Percentiles rank a stretch among this genome's conserved stretches.
Conservation (phyloP, 345 rosid genomes). For the Moringa oleifera region DNA sequence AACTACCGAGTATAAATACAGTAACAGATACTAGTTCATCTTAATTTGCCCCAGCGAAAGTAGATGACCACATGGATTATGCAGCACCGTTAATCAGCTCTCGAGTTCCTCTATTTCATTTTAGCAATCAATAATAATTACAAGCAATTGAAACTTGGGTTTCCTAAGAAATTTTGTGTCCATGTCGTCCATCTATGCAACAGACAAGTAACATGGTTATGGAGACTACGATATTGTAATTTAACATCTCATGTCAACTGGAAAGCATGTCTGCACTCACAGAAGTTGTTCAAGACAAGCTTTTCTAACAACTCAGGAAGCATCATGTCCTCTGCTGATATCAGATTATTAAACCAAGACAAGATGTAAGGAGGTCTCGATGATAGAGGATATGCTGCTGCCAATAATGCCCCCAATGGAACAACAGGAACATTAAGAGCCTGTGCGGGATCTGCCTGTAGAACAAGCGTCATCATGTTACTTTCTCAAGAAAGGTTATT, state of each 20-base stretch:
- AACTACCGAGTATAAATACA: too few relatives aligned
- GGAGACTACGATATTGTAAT: not conserved
- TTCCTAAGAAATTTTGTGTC: too few relatives aligned
- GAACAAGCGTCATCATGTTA: constrained; percentile 19
- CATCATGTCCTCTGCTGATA: constrained; percentile 97
- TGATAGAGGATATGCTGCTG: constrained; percentile 90
- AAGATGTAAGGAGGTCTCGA: constrained; percentile 72
- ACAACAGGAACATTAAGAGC: constrained; percentile 91
- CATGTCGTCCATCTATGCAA: not conserved
- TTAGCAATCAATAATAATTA: too few relatives aligned
- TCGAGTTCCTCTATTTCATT: too few relatives aligned
- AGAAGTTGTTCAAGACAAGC: constrained; percentile 86
- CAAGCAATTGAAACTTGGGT: too few relatives aligned
- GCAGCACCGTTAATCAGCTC: too few relatives aligned
- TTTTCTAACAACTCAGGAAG: constrained; percentile 85
- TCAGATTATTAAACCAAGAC: constrained; percentile 78
- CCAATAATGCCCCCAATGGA: constrained; percentile 76
- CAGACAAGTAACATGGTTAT: not conserved
- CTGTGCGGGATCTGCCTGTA: constrained; percentile 96
- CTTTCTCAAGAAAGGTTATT: constrained; percentile 9
- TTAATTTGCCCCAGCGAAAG: too few relatives aligned
- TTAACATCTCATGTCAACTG: constrained; percentile 3
- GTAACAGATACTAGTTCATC: too few relatives aligned
- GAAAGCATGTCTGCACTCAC: constrained; percentile 43
- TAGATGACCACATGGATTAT: too few relatives aligned